Base-by-base conservation (phyloP, 257 asterid genomes). In the Solanum peruvianum region DNA sequence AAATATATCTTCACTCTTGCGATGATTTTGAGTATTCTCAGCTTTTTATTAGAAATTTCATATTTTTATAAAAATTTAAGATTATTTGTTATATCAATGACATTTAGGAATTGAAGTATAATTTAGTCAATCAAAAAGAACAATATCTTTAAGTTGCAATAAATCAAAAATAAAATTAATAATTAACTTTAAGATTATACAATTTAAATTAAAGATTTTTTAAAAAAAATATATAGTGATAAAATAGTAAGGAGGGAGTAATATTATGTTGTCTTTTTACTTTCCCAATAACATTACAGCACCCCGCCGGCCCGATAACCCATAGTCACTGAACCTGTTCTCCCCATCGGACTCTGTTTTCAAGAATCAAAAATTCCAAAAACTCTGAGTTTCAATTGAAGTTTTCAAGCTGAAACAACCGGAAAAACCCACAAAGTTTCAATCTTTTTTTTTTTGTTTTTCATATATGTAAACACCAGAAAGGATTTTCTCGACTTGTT, bases 41-140 rank as follows among this genome's bases (percentile, higher is more conserved):
- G 0, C 11, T 56, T 56, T 56, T 18, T 56, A 56, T 7, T 56
- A 56, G 18, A 11, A 7, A 4, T 0, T 56, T 0, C 0, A 0
- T 16, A 52, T 0, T 52, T 0, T 0, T 52, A 2, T 18, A 7
- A 18, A 4, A 56, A 7, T 56, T 56, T 56, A n/a, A 2, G 11
- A 20, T 3, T 1, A 2, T 18, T 56, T 56, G 2, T 44, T 56
- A 18, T 3, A 6, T 7, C 64, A 56, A 0, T 56, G 25, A 1
- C 21, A 20, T 9, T 56, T 20, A 20, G 4, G 11, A 4, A 56
- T 56, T 56, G 7, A 56, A 18, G 11, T 56, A 56, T 33, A 56
- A 18, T 20, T 56, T 56, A 18, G 3, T 56, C 9, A 56, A 0
- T 20, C 0, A 4, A 56, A 4, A 7, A 20, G 2, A 56, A 7